Evolutionary conservation across 768 basidiomycete genomes (phyloP), one percentile per base, ranked within the genome.

Genomic region (Phylloporus sp.): DNA sequence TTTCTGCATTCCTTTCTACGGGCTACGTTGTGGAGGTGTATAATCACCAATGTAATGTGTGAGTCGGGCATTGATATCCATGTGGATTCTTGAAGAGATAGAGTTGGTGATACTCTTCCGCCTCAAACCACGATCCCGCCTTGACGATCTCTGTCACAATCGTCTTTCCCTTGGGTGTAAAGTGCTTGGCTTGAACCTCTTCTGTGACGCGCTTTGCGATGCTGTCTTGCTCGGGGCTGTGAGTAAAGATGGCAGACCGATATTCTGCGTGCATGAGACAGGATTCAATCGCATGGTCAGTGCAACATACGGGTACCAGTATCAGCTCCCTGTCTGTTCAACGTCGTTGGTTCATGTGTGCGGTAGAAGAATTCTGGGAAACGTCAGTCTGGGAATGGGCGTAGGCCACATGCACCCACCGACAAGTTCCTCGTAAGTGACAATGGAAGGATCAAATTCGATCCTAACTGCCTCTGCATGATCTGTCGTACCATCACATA

Each of bases 51-150:
- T 91, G 84, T 41, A 95, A 72, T 34, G 73, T 76, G 69, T 95
- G 94, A 3, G 88, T 93, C 0, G 94, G 86, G 70, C 95, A 97
- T 60, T 94, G 90, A 66, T 97, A 97, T 9, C 95, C 95, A 11
- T 63, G 62, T 0, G 95, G 91, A 66, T 97, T 91, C 18, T 86
- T 73, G 83, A 84, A 49, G 84, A 73, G 68, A 63, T 91, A 92
- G 27, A 88, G 74, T 58, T 93, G 91, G 69, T 92, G 88, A 61
- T 93, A 91, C 4, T 85, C 80, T 68, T 91, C 88, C 0, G 88
- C 88, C 51, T 86, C 74, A 72, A 81, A 94, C 94, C 94, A 98
- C 32, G 76, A 67, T 0, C 80, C 82, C 0, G 85, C 88, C 1
- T 78, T 67, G 12, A 78, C 59, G 49, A 97, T 88, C 57, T 85